Evolutionary conservation across 768 basidiomycete species (phyloP), one percentile per base, ranked within the genome.

Genomic region (Boletus tomentosulus): DNA sequence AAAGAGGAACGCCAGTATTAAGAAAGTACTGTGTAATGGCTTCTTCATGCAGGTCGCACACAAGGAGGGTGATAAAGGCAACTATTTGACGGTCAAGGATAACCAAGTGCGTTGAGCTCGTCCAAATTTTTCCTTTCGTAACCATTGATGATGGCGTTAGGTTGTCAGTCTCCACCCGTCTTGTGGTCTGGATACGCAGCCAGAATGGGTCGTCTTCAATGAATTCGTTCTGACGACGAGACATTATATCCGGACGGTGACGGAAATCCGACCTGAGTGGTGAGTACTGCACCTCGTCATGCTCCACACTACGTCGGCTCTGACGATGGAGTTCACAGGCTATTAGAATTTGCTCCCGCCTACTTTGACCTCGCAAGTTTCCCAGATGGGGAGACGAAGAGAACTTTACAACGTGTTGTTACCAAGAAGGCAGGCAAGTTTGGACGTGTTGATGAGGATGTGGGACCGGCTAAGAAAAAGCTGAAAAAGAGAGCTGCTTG

Each of bases 41-140:
- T 99, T 91, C 79, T 99, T 98, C 74, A 98, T 97, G 96, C 96
- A 98, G 67, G 84, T 92, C 12, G 97, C 95, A 7, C 93, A 97
- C 70, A 90, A 91, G 68, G 93, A 95, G 66, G 91, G 92, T 3
- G 91, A 92, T 67, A 94, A 92, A 70, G 83, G 86, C 3, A 81
- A 78, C 51, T 98, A 99, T 66, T 57, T 87, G 57, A 99, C 95
- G 0, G 85, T 97, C 54, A 98, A 98, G 73, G 96, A 99, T 68
- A 89, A 95, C 60, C 95, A 97, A 75, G 89, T 83, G 57, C 19
- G 80, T 65, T 19, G 34, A 10, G 13, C 19, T 10, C 30, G 12
- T 49, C 31, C 1, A 37, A 22, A 9, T 31, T 37, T 46, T 27
- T 37, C 16, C 10, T 48, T 1, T 16, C 2, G n/a, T 28, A 13